Evolutionary conservation across 1,284 basidiomycete genomes (phyloP).

Genomic region (Tremellales sp.): DNA sequence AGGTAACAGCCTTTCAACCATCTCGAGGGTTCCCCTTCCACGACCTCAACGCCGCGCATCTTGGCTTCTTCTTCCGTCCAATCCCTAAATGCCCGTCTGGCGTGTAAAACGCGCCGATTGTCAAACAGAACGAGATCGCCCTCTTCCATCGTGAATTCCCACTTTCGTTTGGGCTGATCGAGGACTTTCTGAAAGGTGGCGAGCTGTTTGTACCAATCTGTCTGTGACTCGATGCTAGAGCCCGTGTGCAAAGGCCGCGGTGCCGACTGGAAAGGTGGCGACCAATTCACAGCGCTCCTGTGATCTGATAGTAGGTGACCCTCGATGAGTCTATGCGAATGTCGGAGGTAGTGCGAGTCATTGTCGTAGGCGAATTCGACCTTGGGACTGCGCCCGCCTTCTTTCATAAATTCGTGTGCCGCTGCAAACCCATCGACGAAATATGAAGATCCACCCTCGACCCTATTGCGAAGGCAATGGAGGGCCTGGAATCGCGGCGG

Average conservation of each 20-base stretch:
- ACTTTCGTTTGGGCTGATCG: conserved; percentile 57
- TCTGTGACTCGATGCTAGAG: conserved; percentile 1
- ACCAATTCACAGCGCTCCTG: conserved; percentile 71
- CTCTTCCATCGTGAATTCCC: conserved; percentile 67
- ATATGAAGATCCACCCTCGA: conserved; percentile 78
- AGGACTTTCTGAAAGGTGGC: conserved; percentile 61
- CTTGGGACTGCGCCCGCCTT: conserved; percentile 59
- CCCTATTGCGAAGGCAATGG: conserved; percentile 76
- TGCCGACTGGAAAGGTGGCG: conserved; percentile 85
- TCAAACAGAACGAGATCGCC: conserved; percentile 90
- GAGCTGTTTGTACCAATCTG: conserved; percentile 60
- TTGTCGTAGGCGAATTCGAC: conserved; percentile 83
- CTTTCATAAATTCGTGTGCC: conserved; percentile 57
- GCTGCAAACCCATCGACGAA: conserved; percentile 80
- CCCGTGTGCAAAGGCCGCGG: background rate
- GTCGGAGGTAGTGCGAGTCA: conserved; percentile 78
- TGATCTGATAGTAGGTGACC: conserved; percentile 19
- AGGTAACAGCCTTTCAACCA: conserved; percentile 87
- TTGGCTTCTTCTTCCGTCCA: conserved; percentile 24
- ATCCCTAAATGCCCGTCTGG: conserved; percentile 71
- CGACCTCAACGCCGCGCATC: conserved; percentile 30
- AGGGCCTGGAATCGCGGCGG: conserved; percentile 85
- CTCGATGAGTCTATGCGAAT: conserved; percentile 55
- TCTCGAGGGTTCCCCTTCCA: conserved; percentile 57
- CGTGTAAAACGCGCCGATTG: conserved; percentile 88